These are phyloP conservation scores for Clonostachys byssicola DNA, from an alignment of 2,329 filamentous ascomycete species.

Conservation along the genomic window DNA sequence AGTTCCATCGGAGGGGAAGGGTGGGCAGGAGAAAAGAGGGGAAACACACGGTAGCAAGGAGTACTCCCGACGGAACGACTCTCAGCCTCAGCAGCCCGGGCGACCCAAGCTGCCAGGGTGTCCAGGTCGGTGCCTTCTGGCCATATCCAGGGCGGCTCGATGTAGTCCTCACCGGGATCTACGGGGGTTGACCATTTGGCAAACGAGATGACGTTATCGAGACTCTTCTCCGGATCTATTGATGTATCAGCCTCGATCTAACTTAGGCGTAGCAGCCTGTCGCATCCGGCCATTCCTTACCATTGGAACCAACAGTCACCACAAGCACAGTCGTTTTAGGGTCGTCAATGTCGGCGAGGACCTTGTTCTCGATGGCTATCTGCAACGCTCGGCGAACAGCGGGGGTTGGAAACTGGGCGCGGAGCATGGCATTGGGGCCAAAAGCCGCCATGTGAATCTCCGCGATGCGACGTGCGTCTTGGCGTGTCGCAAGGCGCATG, in stretches of 20 bases:
- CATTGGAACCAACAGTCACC: background rate
- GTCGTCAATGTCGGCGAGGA: conserved; percentile 9
- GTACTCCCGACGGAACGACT: background rate
- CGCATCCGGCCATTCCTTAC: no score
- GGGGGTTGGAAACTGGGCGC: conserved; percentile 1
- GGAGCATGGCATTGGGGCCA: conserved; percentile 1
- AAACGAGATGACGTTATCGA: background rate
- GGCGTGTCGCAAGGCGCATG: background rate
- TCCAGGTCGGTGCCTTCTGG: background rate
- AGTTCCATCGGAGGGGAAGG: background rate
- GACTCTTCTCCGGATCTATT: no score
- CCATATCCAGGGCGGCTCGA: background rate
- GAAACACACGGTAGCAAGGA: background rate
- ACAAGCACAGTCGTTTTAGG: conserved; percentile 6
- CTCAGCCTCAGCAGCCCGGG: background rate
- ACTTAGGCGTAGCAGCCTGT: no score
- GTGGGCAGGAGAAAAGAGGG: background rate
- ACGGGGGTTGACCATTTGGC: background rate
- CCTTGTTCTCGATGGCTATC: background rate
- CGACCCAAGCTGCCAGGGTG: background rate
- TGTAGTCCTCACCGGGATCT: background rate
- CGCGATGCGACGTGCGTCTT: conserved; percentile 1
- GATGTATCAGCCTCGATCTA: no score
- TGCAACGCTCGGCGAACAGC: background rate
- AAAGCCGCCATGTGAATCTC: conserved; percentile 2